Percentiles rank a stretch among this genome's conserved stretches.
Evolutionary conservation across 768 basidiomycete species (phyloP).

Genomic region (Porphyrellus cyaneotinctus): DNA sequence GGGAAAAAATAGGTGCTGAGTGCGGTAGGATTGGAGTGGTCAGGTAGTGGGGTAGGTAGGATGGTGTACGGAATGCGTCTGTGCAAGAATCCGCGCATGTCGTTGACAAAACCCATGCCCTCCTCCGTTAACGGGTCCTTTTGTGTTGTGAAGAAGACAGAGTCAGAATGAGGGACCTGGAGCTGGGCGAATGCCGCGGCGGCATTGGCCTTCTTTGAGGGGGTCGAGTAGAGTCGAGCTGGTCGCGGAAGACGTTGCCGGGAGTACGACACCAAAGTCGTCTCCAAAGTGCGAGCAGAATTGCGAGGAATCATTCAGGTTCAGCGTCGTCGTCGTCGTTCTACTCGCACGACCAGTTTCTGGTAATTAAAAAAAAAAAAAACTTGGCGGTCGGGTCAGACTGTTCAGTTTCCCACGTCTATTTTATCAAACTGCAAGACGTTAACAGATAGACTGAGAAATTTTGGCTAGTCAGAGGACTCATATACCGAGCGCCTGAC

Average conservation of each 20-base stretch:
- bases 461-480: too few species aligned
- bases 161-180: conserved; percentile 35
- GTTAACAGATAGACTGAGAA: too few species aligned
- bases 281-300: conserved; percentile 28
- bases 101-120: conserved; percentile 20
- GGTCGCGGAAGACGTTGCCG: conserved; percentile 66
- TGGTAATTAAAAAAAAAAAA: too few species aligned
- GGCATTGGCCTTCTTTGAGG: conserved; percentile 52
- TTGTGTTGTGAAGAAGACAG: conserved; percentile 34
- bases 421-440: too few species aligned
- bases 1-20: conserved; percentile 54
- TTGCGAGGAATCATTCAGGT: conserved; percentile 29
- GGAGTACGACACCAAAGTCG: conserved; percentile 54
- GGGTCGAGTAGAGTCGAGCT: conserved; percentile 66
- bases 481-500: too few species aligned
- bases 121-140: conserved; percentile 22
- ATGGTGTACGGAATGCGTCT: conserved; percentile 50
- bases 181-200: conserved; percentile 43
- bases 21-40: conserved; percentile 34
- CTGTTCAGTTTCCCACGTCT: too few species aligned
- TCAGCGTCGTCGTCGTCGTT: conserved; percentile 12
- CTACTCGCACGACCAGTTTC: conserved; percentile 16
- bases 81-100: conserved; percentile 51
- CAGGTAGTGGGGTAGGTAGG: conserved; percentile 64
- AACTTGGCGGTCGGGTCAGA: too few species aligned